A percentile compares a stretch with the other conserved stretches of the same genome.
These are phyloP conservation scores for Theobroma grandiflorum DNA, from an alignment of 441 rosid species.

Conservation along the genomic window DNA sequence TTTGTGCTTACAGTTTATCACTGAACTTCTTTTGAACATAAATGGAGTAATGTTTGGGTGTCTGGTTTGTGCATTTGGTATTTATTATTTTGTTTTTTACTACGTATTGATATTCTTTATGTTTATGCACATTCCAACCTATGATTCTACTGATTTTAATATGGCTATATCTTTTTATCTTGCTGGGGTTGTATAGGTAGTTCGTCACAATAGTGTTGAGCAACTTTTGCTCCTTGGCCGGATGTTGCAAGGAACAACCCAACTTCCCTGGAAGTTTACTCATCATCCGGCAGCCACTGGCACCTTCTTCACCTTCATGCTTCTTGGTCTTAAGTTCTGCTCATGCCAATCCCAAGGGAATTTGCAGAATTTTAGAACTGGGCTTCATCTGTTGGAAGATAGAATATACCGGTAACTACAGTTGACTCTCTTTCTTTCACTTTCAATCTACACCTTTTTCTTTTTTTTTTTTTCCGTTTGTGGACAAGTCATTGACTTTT, in stretches of 20 bases:
- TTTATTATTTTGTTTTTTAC: conserved; percentile 12
- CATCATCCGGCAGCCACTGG: conserved; percentile 98
- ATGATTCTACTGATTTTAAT: conserved; percentile 28
- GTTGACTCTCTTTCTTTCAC: conserved; percentile 27
- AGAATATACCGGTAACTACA: conserved; percentile 81
- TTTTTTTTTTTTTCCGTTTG: not conserved
- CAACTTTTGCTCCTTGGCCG: conserved; percentile 97
- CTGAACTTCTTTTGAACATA: not conserved
- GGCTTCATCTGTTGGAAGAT: conserved; percentile 93
- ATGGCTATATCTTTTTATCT: conserved; percentile 20
- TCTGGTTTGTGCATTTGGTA: not conserved
- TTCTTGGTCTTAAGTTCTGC: conserved; percentile 96
- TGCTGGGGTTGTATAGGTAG: conserved; percentile 64
- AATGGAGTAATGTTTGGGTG: not conserved
- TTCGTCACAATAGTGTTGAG: conserved; percentile 89
- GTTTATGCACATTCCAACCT: not conserved
- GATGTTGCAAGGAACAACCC: conserved; percentile 90
- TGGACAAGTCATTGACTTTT: not conserved
- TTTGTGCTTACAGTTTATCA: conserved; percentile 18
- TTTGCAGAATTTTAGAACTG: conserved; percentile 85
- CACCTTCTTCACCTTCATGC: conserved; percentile 96
- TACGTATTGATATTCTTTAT: not conserved
- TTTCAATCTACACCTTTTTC: conserved; percentile 27
- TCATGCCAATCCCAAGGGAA: conserved; percentile 85
- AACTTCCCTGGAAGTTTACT: conserved; percentile 89